phyloP scores from a whole-genome alignment of 2,329 filamentous ascomycete species.

The Alternaria sp. region DNA sequence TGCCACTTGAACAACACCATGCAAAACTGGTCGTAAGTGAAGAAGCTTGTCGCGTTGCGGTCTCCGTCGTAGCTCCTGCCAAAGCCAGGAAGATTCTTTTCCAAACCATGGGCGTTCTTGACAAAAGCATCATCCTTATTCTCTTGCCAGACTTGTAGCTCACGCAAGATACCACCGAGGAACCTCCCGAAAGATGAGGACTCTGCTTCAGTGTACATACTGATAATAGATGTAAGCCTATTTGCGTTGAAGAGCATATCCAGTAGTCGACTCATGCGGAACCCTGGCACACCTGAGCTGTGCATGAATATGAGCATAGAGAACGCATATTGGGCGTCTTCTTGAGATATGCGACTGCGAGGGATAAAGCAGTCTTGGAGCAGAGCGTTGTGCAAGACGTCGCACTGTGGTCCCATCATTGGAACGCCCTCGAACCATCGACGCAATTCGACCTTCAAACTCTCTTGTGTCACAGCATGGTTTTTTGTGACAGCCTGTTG shows the following conservation, averaged over 20 bases:
- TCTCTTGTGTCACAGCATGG: constrained; percentile 63
- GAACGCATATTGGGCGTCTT: constrained; percentile 90
- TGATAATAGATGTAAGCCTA: constrained; percentile 81
- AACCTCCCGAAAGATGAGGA: constrained; percentile 94
- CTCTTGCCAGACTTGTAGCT: constrained; percentile 85
- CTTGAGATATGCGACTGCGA: constrained; percentile 80
- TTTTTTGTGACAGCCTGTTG: constrained; percentile 63
- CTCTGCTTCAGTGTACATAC: constrained; percentile 88
- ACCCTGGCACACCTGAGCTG: constrained; percentile 82
- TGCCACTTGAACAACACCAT: constrained; percentile 92
- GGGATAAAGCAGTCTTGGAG: constrained; percentile 95
- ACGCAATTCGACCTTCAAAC: constrained; percentile 78
- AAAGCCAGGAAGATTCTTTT: constrained; percentile 78
- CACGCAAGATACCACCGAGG: constrained; percentile 80
- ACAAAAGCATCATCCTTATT: constrained; percentile 76
- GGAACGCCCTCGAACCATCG: constrained; percentile 76
- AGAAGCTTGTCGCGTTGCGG: constrained; percentile 73
- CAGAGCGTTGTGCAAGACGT: constrained; percentile 74
- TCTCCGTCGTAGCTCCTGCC: constrained; percentile 75
- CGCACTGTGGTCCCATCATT: constrained; percentile 66
- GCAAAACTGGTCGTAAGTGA: constrained; percentile 88
- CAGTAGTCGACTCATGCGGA: constrained; percentile 84
- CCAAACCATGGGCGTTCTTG: constrained; percentile 77
- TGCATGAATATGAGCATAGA: constrained; percentile 89
- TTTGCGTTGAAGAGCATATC: constrained; percentile 86